Conservation (phyloP, 2,329 filamentous ascomycete genomes). For the Claviceps citrina region DNA sequence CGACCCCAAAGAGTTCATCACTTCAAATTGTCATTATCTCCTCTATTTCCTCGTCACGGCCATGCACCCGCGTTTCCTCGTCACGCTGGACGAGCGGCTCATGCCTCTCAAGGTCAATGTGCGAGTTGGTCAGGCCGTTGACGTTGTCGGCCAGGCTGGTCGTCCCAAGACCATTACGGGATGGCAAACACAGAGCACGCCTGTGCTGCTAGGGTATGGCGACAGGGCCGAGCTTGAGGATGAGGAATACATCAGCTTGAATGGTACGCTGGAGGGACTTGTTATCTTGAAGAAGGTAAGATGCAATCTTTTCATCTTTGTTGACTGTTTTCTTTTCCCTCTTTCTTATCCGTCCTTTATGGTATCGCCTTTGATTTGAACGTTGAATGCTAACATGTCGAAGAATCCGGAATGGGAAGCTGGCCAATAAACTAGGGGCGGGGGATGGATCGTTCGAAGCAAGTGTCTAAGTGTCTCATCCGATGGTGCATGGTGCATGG, state of each 20-base stretch:
- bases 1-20: slow-evolving; percentile 76
- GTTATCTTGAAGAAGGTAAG: slow-evolving; percentile 93
- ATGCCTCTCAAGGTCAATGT: slow-evolving; percentile 92
- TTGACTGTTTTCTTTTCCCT: too few species aligned
- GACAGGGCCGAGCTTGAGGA: slow-evolving; percentile 95
- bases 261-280: slow-evolving; percentile 79
- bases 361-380: too few species aligned
- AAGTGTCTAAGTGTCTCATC: neutral
- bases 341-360: too few species aligned
- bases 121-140: slow-evolving; percentile 91
- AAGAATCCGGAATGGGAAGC: slow-evolving; percentile 27
- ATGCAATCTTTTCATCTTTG: too few species aligned
- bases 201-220: slow-evolving; percentile 82
- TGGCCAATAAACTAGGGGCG: slow-evolving; percentile 19
- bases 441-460: neutral
- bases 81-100: slow-evolving; percentile 88
- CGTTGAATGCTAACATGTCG: slow-evolving; percentile 8
- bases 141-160: slow-evolving; percentile 93
- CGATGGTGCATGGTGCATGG: neutral
- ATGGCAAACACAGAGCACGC: slow-evolving; percentile 99
- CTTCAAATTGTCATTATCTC: slow-evolving; percentile 63
- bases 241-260: slow-evolving; percentile 88
- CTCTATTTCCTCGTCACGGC: slow-evolving; percentile 94
- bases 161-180: slow-evolving; percentile 97
- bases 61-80: slow-evolving; percentile 91